These are phyloP conservation scores for Lactarius hatsudake DNA, from an alignment of 768 basidiomycete species.

Conservation along the genomic window DNA sequence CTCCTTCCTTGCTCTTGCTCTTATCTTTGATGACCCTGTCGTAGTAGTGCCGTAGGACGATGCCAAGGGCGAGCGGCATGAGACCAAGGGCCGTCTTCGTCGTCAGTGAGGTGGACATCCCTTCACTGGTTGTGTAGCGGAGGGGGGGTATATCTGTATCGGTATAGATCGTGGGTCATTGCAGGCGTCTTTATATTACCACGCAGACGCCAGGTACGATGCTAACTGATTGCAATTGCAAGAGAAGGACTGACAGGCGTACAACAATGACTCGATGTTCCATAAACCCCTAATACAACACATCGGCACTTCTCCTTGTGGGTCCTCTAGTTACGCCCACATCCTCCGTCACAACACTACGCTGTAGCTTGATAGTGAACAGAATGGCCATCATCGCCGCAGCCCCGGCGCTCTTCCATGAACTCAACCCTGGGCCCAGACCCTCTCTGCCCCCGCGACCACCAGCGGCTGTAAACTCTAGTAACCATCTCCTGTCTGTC, in stretches of 20 bases:
- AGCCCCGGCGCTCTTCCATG: neutral
- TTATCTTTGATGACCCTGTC: neutral
- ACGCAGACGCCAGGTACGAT: too few relatives aligned
- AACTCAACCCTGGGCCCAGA: neutral
- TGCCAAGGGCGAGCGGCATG: neutral
- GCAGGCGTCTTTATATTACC: neutral
- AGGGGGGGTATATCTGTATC: neutral
- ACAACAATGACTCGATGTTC: too few relatives aligned
- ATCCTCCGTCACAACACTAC: neutral
- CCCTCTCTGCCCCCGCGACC: neutral
- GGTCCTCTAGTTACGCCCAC: neutral
- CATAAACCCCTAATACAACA: too few relatives aligned
- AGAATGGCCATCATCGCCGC: neutral
- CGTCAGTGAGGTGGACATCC: neutral
- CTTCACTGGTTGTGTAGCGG: neutral
- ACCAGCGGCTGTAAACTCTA: neutral
- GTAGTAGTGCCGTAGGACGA: neutral
- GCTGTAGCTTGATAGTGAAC: neutral
- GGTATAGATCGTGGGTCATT: neutral
- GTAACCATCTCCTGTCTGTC: slow-evolving; percentile 50
- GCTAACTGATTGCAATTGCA: too few relatives aligned
- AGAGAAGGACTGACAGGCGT: too few relatives aligned
- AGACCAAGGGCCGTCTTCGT: neutral
- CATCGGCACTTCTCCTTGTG: too few relatives aligned
- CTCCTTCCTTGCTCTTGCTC: neutral